Evolutionary conservation across 768 basidiomycete species (phyloP), one percentile per base, ranked within the genome.

Genomic region (Pisolithus tinctorius): DNA sequence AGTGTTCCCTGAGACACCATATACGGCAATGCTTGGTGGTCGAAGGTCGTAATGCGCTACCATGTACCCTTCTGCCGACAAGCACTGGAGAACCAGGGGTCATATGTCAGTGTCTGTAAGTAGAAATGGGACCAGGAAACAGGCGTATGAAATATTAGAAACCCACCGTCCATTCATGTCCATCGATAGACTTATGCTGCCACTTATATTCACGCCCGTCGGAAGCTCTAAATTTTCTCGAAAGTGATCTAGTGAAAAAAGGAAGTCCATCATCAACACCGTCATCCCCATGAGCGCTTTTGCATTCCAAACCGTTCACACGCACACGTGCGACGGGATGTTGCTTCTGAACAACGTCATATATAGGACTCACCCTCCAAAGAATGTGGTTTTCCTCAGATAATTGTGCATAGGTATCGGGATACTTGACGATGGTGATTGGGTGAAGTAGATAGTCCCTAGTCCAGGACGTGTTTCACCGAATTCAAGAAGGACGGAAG

Each of bases 121-220:
- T 11, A 11, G 31, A 34, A 13, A 10, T 10, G 10, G 31, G 31
- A 10, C 31, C 10, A 5, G 31, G 11, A 11, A 34, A 34, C 31
- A 34, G 31, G 31, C 13, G 31, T 34, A 34, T 34, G 31, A 34
- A 34, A 34, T 11, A 34, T 9, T 11, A 11, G 41, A n/a, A 20
- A 76, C 86, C 63, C 64, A 88, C 86, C 62, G 85, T 74, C 86
- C 86, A 89, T 68, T 88, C 84, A 52, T 86, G 84, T 16, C 76
- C 81, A 7, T 73, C 71, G 29, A 75, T 64, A 38, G 70, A 71
- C 29, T 74, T 74, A 65, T 80, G 71, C 27, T 76, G 75, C 86
- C 86, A 89, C 62, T 74, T 74, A 57, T 88, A 88, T 59, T 88
- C 85, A 26, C 73, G 73, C 31, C 84, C 84, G 62, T 88, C 84